Evolutionary conservation across 1,139 yeast genomes (phyloP).

Genomic region (Suhomyces anneliseae): DNA sequence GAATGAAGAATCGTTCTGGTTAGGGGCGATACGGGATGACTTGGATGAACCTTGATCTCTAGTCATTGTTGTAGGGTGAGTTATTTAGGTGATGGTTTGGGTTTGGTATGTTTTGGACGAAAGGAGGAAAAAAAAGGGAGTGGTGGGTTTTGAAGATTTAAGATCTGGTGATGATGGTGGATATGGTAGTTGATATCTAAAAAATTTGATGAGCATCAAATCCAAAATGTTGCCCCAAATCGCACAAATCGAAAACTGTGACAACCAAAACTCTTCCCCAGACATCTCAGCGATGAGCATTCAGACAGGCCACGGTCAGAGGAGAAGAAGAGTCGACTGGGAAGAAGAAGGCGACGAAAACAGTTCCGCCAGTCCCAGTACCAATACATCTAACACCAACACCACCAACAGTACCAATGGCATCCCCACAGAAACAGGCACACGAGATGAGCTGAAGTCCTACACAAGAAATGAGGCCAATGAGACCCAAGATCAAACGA

Average conservation of each 20-base stretch:
- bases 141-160: too few species aligned
- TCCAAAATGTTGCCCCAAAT: not conserved
- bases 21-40: slow-evolving; percentile 25
- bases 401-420: not conserved
- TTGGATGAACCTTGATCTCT: not conserved
- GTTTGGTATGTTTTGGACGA: too few species aligned
- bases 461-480: slow-evolving; percentile 7
- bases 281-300: not conserved
- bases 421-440: not conserved
- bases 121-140: too few species aligned
- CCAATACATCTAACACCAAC: not conserved
- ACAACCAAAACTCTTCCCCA: not conserved
- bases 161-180: not conserved
- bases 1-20: slow-evolving; percentile 20
- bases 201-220: not conserved
- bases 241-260: not conserved
- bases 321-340: not conserved
- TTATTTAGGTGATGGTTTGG: not conserved
- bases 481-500: not conserved
- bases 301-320: not conserved
- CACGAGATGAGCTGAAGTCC: too few species aligned
- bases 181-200: not conserved
- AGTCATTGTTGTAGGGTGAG: not conserved
- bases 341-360: not conserved
- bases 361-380: not conserved